Conservation (phyloP, 306 rosid genomes). For the Datisca glomerata region DNA sequence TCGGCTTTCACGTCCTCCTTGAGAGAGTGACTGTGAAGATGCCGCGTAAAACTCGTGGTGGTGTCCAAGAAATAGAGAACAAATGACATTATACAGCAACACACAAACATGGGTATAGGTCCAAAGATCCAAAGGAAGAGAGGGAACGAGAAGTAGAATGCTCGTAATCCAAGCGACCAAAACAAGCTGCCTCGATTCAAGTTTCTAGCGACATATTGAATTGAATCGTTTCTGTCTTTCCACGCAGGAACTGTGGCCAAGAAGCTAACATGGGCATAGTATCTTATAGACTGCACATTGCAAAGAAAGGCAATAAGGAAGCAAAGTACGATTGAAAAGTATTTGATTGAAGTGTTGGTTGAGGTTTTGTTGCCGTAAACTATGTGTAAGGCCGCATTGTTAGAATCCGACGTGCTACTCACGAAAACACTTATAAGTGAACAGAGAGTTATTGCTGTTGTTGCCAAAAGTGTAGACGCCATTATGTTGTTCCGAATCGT, state of each 20-base stretch:
- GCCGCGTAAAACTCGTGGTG: slow-evolving; percentile 46
- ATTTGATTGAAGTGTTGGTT: slow-evolving; percentile 31
- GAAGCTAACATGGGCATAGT: slow-evolving; percentile 78
- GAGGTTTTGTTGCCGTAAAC: slow-evolving; percentile 55
- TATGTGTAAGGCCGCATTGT: slow-evolving; percentile 21
- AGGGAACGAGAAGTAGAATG: slow-evolving; percentile 73
- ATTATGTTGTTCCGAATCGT: slow-evolving; percentile 80
- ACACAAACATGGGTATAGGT: slow-evolving; percentile 67
- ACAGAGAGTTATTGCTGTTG: slow-evolving; percentile 72
- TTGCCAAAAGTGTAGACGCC: slow-evolving; percentile 78
- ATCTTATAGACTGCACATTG: slow-evolving; percentile 76
- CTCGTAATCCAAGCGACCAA: slow-evolving; percentile 78
- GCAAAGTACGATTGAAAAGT: slow-evolving; percentile 53
- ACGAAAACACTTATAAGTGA: slow-evolving; percentile 73
- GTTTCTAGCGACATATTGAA: slow-evolving; percentile 39
- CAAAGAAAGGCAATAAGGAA: slow-evolving; percentile 81
- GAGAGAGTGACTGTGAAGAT: slow-evolving; percentile 40
- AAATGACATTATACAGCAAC: slow-evolving; percentile 43
- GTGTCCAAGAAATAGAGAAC: slow-evolving; percentile 71
- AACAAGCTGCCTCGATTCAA: slow-evolving; percentile 63
- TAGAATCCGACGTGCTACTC: slow-evolving; percentile 26
- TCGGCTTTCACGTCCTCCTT: slow-evolving; percentile 17
- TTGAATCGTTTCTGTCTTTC: slow-evolving; percentile 28
- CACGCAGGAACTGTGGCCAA: slow-evolving; percentile 62
- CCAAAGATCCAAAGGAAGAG: slow-evolving; percentile 89